phyloP scores from a whole-genome alignment of 2,329 filamentous ascomycete genomes.

The Coniochaeta prunicola region DNA sequence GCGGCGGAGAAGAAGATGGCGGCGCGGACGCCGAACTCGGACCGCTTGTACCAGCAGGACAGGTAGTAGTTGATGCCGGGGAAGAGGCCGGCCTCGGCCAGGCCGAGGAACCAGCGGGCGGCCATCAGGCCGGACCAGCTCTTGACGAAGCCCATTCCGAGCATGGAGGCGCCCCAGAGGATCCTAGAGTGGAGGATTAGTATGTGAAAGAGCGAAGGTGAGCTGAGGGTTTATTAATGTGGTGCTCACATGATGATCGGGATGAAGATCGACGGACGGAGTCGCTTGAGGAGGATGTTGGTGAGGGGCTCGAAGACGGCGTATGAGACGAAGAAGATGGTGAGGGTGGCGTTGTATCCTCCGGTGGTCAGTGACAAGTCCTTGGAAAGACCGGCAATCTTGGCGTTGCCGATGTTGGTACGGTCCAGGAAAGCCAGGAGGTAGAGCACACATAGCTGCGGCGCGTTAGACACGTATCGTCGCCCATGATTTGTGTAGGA shows the following conservation, averaged over 20 bases:
- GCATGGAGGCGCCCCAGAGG: slow-evolving; percentile 62
- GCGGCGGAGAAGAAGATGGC: slow-evolving; percentile 78
- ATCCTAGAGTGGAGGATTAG: slow-evolving; percentile 33
- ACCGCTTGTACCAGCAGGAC: slow-evolving; percentile 71
- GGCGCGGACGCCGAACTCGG: slow-evolving; percentile 64
- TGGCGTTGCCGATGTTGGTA: slow-evolving; percentile 71
- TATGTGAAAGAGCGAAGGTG: not conserved
- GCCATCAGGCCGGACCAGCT: slow-evolving; percentile 60
- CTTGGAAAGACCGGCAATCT: slow-evolving; percentile 43
- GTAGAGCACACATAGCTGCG: slow-evolving; percentile 61
- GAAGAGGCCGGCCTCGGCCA: slow-evolving; percentile 69
- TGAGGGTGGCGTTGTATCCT: slow-evolving; percentile 68
- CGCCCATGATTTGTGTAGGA: not conserved
- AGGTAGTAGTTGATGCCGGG: slow-evolving; percentile 64
- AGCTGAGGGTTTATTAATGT: not conserved
- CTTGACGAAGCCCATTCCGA: slow-evolving; percentile 59
- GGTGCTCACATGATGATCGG: slow-evolving; percentile 71
- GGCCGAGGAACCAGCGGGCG: slow-evolving; percentile 62
- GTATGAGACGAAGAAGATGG: slow-evolving; percentile 85
- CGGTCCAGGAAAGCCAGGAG: slow-evolving; percentile 67
- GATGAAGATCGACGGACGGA: slow-evolving; percentile 72
- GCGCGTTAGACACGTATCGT: slow-evolving; percentile 1
- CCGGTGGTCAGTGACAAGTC: slow-evolving; percentile 55
- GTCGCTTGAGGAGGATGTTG: slow-evolving; percentile 71
- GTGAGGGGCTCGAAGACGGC: slow-evolving; percentile 70